Base-by-base conservation (phyloP, 164 flowering plant genomes). In the Piper longum region DNA sequence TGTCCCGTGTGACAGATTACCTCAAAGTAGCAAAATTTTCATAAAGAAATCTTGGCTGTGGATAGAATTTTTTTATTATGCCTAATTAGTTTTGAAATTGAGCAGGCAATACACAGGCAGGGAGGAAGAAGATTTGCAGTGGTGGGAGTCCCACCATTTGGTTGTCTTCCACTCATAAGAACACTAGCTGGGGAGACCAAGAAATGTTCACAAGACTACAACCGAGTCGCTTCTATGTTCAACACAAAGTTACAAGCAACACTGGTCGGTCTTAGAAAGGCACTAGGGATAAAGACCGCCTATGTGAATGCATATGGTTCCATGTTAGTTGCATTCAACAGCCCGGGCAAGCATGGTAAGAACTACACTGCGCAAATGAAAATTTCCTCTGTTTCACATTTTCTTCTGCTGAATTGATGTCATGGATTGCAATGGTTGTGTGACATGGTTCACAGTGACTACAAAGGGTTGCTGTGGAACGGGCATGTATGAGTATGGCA, bases 401-500 rank as follows among this genome's bases (percentile, higher is more conserved):
- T 48, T 14, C 48, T 44, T 48, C 14, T 48, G 9, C 14, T 14
- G 14, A 48, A 9, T 8, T 48, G 52, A 9, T 14, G 14, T 14
- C 11, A 13, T 9, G 14, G 52, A 8, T 56, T 56, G 16, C 9
- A 17, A 36, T 17, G 6, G 43, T 40, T 9, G 40, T 4, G 6
- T 16, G 26, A 9, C 68, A 84, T 88, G 91, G 57, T 76, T 88
- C 5, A 39, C 51, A 39, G 96, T 68, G 66, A 73, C 84, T 0
- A 39, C 77, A 16, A 82, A 74, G 59, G 92, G 96, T 43, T 88
- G 96, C 45, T 86, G 91, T 54, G 96, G 90, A 43, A 45, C 90
- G 12, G 96, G 96, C 16, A 67, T 64, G 4, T 26, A 68, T 4
- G 88, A 86, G 45, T 78, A 56, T 62, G 85, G 83, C 0, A 72